Base-by-base conservation (phyloP, 345 rosid genomes). In the Camelina sativa region DNA sequence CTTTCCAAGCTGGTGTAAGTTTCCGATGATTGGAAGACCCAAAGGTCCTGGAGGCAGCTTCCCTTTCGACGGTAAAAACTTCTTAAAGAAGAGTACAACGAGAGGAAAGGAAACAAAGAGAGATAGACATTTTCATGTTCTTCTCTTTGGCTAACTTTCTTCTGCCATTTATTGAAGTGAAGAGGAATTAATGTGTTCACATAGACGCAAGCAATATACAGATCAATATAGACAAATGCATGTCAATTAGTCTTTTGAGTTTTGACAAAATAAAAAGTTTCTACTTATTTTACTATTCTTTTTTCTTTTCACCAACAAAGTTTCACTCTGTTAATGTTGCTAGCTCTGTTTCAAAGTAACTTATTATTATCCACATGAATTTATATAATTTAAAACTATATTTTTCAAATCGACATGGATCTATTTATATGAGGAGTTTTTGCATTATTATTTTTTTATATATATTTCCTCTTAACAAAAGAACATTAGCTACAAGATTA, bases 401-500 rank as follows among this genome's bases (percentile, higher is more conserved):
- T 28, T 28, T 28, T 28, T 4, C 30, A 28, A 28, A 28, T 28
- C 30, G 5, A 28, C 5, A 28, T 28, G 5, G 30, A 28, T 28
- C 4, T 28, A 28, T 28, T 28, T 28, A 28, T 28, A 28, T 28
- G 30, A 28, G 30, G 30, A 28, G 5, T 28, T 28, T 28, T 28
- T 28, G 30, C 30, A 28, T 28, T 28, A 28, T 28, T 28, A 4
- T 0, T 28, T 28, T 28, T 28, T 28, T 4, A 28, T 28, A 28
- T 28, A 28, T 28, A 28, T 28, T 28, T 25, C 28, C 28, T 25
- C 23, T 48, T 17, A 7, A 15, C 8, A 25, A 63, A 63, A 44
- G 13, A 48, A 64, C 6, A 47, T 47, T 65, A 65, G 34, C 30
- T 65, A 65, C 59, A 66, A 0, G 44, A 66, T 15, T 60, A 59